Conservation (phyloP, 768 basidiomycete species). For the Kwoniella botswanensis region DNA sequence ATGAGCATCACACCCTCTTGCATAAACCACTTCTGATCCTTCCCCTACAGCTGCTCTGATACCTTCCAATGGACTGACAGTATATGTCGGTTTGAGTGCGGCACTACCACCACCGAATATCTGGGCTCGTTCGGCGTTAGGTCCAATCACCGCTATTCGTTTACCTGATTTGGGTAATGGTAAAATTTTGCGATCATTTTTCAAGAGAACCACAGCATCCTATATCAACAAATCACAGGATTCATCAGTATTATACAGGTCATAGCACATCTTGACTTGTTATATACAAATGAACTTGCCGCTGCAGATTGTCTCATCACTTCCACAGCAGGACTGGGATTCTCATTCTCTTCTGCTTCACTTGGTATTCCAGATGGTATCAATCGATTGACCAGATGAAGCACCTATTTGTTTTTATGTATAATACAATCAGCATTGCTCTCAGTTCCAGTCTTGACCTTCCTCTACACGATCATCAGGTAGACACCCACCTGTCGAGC, state of each 20-base stretch:
- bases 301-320: conserved; percentile 11
- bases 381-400: conserved; percentile 64
- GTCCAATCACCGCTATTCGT: conserved; percentile 74
- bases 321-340: background rate
- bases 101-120: conserved; percentile 72
- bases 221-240: background rate
- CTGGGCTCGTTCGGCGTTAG: conserved; percentile 47
- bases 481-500: conserved; percentile 19
- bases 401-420: background rate
- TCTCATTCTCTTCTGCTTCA: background rate
- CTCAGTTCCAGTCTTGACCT: background rate
- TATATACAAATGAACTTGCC: background rate
- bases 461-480: too few species aligned
- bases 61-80: conserved; percentile 69
- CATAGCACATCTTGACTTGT: background rate
- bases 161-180: conserved; percentile 60
- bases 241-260: background rate
- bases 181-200: conserved; percentile 66
- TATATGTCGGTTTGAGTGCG: conserved; percentile 70
- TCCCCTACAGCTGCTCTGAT: conserved; percentile 62
- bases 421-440: background rate
- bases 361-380: conserved; percentile 65
- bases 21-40: conserved; percentile 60
- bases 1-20: conserved; percentile 60
- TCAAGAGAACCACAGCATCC: conserved; percentile 70